Base-by-base conservation (phyloP, 768 basidiomycete genomes). In the Pilatotrama ljubarskyi region DNA sequence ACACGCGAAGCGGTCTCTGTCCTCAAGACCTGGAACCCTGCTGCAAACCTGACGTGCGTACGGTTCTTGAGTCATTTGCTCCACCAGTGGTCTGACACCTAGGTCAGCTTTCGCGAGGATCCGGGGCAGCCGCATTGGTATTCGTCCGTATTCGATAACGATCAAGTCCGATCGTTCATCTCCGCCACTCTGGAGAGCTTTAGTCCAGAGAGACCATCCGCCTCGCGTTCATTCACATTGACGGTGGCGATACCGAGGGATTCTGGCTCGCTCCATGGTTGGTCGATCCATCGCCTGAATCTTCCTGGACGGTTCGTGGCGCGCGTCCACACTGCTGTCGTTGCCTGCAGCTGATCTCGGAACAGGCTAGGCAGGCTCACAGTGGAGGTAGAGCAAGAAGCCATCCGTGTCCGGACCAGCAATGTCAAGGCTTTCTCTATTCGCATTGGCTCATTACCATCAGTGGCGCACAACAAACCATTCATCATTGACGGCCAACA, bases 241-340 rank as follows among this genome's bases (percentile, higher is more conserved):
- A 95, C 91, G 0, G 85, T 88, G 5, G 80, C 85, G 1, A 77
- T 80, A 32, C 91, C 93, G 0, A 68, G 76, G 1, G 90, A 92
- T 66, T 82, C 80, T 57, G 91, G 90, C 1, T 77, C 88, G 1
- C 70, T 93, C 55, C 78, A 86, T 67, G 93, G 92, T 2, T 90
- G 85, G 77, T 80, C 75, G 50, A 83, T 95, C 42, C 75, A 83
- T 35, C 76, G 78, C 32, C 70, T 93, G 42, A 64, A 68, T 1
- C 72, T 80, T n/a, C 88, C 90, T 35, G 93, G 93, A 48, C 77
- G 88, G 91, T 90, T 57, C 51, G 82, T 44, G 29, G 5, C 10
- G 10, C 9, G 13, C 6, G 8, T 17, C 1, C 11, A 18, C 22
- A 3, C 20, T 29, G 44, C 29, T 13, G 25, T 8, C 8, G 40